Evolutionary conservation across 2,329 filamentous ascomycete genomes (phyloP).

Genomic region (Colletotrichum viniferum): DNA sequence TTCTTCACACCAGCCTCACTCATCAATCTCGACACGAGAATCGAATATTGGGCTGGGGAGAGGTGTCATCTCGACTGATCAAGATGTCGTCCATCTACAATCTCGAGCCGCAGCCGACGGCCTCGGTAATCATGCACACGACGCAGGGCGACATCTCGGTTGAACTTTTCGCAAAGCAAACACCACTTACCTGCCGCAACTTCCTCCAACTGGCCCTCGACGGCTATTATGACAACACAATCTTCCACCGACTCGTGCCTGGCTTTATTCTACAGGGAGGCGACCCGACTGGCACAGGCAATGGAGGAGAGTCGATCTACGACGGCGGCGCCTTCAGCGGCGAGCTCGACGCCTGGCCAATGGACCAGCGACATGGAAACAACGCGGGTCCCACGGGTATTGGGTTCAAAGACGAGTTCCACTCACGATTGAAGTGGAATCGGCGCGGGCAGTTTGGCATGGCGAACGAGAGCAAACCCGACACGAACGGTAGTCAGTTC

Average conservation of each 20-base stretch:
- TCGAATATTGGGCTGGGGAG: background rate
- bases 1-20: background rate
- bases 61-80: background rate
- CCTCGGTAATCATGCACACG: conserved; percentile 88
- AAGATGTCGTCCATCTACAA: conserved; percentile 90
- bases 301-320: conserved; percentile 91
- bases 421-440: conserved; percentile 91
- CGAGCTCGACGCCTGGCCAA: conserved; percentile 74
- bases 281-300: conserved; percentile 90
- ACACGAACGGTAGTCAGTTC: conserved; percentile 95
- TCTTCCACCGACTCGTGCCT: conserved; percentile 91
- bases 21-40: background rate
- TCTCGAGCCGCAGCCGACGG: conserved; percentile 92
- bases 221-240: conserved; percentile 91
- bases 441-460: conserved; percentile 90
- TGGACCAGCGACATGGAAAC: conserved; percentile 66
- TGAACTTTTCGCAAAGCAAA: conserved; percentile 94
- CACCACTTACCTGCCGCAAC: conserved; percentile 88
- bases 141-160: conserved; percentile 87
- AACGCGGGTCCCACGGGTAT: conserved; percentile 65
- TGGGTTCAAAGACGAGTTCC: conserved; percentile 83
- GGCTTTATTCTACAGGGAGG: conserved; percentile 95
- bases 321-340: conserved; percentile 78
- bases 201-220: conserved; percentile 95
- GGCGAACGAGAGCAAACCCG: conserved; percentile 81